Conservation (phyloP, 129 eudicot species). For the Ambrosia trifida region DNA sequence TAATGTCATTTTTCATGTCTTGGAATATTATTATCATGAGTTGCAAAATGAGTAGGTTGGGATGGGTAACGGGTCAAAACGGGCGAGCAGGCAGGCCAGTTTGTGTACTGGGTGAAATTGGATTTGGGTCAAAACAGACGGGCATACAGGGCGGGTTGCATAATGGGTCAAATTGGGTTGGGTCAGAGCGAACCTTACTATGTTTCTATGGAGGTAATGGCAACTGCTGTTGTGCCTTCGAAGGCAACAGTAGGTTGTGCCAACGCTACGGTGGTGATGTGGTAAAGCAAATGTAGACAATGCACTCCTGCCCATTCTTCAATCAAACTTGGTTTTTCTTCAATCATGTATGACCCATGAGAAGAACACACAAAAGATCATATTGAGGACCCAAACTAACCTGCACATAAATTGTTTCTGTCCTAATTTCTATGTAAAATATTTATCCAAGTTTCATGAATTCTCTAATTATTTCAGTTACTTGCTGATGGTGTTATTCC, state of each 20-base stretch:
- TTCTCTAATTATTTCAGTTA: slow-evolving; percentile 47
- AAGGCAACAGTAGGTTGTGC: not conserved
- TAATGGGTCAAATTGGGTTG: not conserved
- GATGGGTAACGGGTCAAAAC: not conserved
- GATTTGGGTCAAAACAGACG: not conserved
- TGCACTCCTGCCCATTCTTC: not conserved
- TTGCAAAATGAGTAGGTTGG: not conserved
- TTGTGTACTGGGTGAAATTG: not conserved
- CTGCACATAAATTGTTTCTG: not conserved
- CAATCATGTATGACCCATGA: not conserved
- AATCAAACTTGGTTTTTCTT: not conserved
- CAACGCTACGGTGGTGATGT: not conserved
- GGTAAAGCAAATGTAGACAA: not conserved
- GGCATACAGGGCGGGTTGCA: not conserved
- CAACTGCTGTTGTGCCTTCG: not conserved
- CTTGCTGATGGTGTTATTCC: slow-evolving; percentile 99
- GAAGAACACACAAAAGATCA: not conserved
- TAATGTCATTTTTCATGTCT: not conserved
- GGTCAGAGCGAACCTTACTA: not conserved
- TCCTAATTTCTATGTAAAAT: not conserved
- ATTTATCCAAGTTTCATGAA: slow-evolving; percentile 18
- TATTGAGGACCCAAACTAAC: not conserved
- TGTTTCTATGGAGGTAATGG: not conserved
- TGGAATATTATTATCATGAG: not conserved
- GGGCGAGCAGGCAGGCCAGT: not conserved